Evolutionary conservation across 1,284 basidiomycete genomes (phyloP), one percentile per base, ranked within the genome.

Genomic region (Ceratobasidium theobromae): DNA sequence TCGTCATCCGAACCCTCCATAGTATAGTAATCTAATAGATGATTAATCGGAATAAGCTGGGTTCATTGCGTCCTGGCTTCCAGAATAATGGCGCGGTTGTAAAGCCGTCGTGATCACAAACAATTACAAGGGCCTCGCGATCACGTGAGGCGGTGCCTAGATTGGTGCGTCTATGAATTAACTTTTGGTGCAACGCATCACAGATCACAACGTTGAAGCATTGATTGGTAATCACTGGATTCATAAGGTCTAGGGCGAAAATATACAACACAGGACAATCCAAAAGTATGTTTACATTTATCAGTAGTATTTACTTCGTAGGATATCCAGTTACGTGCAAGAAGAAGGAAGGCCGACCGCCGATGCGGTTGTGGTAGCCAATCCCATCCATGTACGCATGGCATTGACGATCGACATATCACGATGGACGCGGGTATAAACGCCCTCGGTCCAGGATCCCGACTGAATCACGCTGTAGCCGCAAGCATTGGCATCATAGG

Each of bases 361-460:
- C 28, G 58, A 40, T 21, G 58, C 46, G 14, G 46, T 62, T 16
- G 48, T 62, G 18, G 58, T 38, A 5, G n/a, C 58, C 9, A 62
- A 28, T 12, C 58, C 58, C 58, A 62, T 62, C 58, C 58, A 62
- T 8, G 21, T 14, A 14, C 58, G 58, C 58, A 62, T 62, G 45
- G 58, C 58, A 14, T 62, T 62, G 1, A 62, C 58, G 33, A 62
- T 62, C 46, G 58, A 62, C 58, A 62, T 62, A 18, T 62, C 58
- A 33, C 58, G 58, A 30, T 62, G 58, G 16, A 62, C 58, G 6
- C 58, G 58, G 3, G 58, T 62, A 38, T 62, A 62, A 11, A 62
- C 58, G 9, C 58, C 58, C 33, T 62, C 58, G 23, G 58, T 62
- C 58, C 58, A 62, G 12, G 58, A 4, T 6, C 58, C 58, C 12